Evolutionary conservation across 331 rosid genomes (phyloP), one percentile per base, ranked within the genome.

Genomic region (Cydonia oblonga): DNA sequence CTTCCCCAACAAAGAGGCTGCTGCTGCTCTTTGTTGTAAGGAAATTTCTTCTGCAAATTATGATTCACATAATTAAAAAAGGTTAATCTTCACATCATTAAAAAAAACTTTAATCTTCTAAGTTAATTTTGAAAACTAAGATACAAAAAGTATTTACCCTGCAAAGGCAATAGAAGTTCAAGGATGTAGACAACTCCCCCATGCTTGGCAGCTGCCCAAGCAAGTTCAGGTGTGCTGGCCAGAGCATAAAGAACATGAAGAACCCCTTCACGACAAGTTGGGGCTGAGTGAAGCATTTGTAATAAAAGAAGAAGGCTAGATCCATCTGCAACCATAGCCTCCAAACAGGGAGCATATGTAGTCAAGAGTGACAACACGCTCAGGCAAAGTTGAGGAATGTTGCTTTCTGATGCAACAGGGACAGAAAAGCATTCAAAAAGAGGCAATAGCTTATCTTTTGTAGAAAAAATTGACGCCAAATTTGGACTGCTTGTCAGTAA

Each of bases 171-270:
- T 58, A 93, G 96, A 81, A 93, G 82, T 82, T 91, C 90, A 74
- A 93, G 98, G 84, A 93, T 93, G 82, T 91, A 93, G 56, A 93
- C 96, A 30, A 93, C 97, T 70, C 98, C 98, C 42, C 98, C 98
- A 51, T 93, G 98, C 90, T 93, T 93, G 87, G 98, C 98, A 82
- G 96, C 97, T 64, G 98, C 96, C 98, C 98, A 93, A 69, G 98
- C 96, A 16, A 93, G 89, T 76, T 93, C 98, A 18, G 87, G 83
- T 18, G 98, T 93, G 85, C 96, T 85, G 82, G 98, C 98, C 90
- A 93, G 76, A 73, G 98, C 92, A 85, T 93, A 91, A 68, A 93
- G 96, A 75, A 93, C 98, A 86, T 93, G 98, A 71, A 93, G 96
- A 85, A 85, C 86, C 72, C 98, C 98, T 86, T 93, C 98, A 69